Evolutionary conservation across 768 basidiomycete species (phyloP), one percentile per base, ranked within the genome.

Genomic region (Pholiota conissans): DNA sequence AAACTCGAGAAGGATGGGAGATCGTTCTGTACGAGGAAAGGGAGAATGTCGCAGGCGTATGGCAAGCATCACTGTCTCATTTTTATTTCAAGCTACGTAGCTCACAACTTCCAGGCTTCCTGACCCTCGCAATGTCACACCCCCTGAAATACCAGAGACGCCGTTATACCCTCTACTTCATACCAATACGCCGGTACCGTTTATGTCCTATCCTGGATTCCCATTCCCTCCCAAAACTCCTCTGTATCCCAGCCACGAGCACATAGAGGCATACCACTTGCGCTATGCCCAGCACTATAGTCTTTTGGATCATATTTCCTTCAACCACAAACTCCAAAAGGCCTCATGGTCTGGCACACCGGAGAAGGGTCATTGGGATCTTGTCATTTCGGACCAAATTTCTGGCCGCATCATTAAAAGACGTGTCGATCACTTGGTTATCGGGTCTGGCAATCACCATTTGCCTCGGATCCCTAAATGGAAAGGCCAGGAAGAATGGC

Each of bases 191-290:
- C 82, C 83, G 13, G 73, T 79, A 3, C 84, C 84, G 1, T 76
- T 74, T 8, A 85, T 85, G 83, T 79, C 84, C 0, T 83, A 79
- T 61, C 83, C 83, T n/a, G 65, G 71, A 7, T 80, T 83, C 66
- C 78, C 84, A 0, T 85, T 80, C 54, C 78, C 76, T 0, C 78
- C 77, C 0, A 71, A 73, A 5, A 84, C 82, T 3, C 76, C 80
- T 2, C 71, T 87, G 5, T 85, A 75, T 63, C 77, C 85, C 1
- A 68, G 70, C 2, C 79, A 83, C 56, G 72, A 80, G 48, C 65
- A 75, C 52, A 67, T 86, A 11, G 65, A 74, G 35, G 64, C 69
- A 22, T 86, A 86, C 58, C 83, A 84, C 56, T 65, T 54, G 9
- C 69, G 76, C 22, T 82, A 77, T 61, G 77, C 76, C 9, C 57